phyloP scores from a whole-genome alignment of 345 rosid genomes.

The Conringia planisiliqua region DNA sequence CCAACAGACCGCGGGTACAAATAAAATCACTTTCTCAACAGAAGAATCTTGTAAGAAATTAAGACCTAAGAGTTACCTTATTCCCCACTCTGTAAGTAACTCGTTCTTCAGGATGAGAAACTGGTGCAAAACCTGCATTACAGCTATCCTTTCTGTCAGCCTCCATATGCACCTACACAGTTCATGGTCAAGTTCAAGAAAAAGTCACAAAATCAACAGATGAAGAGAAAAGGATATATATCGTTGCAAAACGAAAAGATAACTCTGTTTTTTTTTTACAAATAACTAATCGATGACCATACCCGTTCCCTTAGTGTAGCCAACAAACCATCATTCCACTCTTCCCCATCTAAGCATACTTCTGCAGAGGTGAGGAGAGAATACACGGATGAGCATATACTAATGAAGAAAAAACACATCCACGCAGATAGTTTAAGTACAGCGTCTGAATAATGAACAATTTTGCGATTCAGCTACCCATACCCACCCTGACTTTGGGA shows the following conservation, averaged over 20 bases:
- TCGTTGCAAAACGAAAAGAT: background rate
- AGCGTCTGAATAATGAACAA: background rate
- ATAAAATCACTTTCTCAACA: background rate
- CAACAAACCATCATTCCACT: slow-evolving; percentile 91
- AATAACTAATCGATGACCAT: slow-evolving; percentile 15
- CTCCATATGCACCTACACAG: slow-evolving; percentile 87
- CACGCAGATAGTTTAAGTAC: background rate
- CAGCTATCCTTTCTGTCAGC: slow-evolving; percentile 69
- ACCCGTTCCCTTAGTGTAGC: slow-evolving; percentile 96
- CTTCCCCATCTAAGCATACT: slow-evolving; percentile 69
- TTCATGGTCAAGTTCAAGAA: slow-evolving; percentile 6
- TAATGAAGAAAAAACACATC: background rate
- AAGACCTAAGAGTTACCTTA: slow-evolving; percentile 49
- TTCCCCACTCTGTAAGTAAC: slow-evolving; percentile 68
- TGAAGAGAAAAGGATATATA: background rate
- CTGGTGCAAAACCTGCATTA: slow-evolving; percentile 39
- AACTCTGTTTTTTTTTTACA: background rate
- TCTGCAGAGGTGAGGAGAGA: slow-evolving; percentile 45
- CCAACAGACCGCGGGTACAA: background rate
- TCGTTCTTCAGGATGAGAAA: slow-evolving; percentile 54
- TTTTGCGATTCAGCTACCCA: slow-evolving; percentile 1
- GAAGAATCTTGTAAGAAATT: background rate
- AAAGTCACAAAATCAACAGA: background rate
- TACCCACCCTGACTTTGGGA: slow-evolving; percentile 73
- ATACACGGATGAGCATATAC: background rate